Base-by-base conservation (phyloP, 805 yeast species). In the Wickerhamiella domercqiae region DNA sequence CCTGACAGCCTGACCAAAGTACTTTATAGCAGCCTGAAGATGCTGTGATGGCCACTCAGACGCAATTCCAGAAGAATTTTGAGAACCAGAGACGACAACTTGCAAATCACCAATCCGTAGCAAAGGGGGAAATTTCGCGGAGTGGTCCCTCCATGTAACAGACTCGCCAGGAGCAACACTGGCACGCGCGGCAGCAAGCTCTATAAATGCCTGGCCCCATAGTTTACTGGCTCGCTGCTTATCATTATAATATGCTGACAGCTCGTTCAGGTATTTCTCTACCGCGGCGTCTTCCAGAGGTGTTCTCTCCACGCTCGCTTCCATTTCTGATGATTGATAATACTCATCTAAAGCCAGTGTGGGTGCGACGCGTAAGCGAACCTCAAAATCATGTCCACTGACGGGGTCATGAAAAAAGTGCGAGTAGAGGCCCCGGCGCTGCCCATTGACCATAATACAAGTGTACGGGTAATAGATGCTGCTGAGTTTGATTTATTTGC, bases 11-110 rank as follows among this genome's bases (percentile, higher is more conserved):
- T 35, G 36, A 2, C 36, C 45, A 42, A 71, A 71, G 21, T 48
- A 45, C 1, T 18, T 31, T 46, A 67, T 71, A 1, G 70, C 56
- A 21, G 44, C 38, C 4, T 61, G 52, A 18, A 71, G 49, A 26
- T 60, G 59, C 29, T 42, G 47, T 5, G 75, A 70, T 2, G 64
- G 70, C 28, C 71, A 49, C 0, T 63, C 43, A 13, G 44, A 63
- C 2, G 71, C 71, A 52, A 71, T 67, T 7, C 66, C 49, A 0
- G 70, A 69, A 38, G 63, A 61, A 29, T n/a, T n/a, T n/a, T 49
- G 46, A 7, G 44, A 49, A 26, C 39, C 45, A 17, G 35, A 37
- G 16, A 32, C 37, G 25, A 41, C 20, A 22, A 38, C 19, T 21
- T 35, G 37, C n/a, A 41, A 51, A 11, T 44, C 38, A 16, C 32